A percentile compares a stretch with the other conserved stretches of the same genome.
phyloP scores from a whole-genome alignment of 495 filamentous ascomycete genomes.

The Alectoria sarmentosa region DNA sequence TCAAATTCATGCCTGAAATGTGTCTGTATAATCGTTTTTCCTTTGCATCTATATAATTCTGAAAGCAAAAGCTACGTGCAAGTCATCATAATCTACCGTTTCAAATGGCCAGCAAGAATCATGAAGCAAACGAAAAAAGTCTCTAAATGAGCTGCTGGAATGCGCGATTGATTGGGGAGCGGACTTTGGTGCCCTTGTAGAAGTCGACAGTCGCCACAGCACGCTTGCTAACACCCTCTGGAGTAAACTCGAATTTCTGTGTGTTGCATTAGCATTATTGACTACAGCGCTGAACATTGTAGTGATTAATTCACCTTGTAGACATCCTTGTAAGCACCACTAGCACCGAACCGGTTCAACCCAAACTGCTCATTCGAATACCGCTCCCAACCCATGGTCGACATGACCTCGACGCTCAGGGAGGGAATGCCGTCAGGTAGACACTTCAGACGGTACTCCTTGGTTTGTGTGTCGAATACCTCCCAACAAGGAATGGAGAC shows the following conservation, averaged over 20 bases:
- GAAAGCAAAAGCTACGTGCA: not conserved
- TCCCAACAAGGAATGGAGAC: conserved; percentile 96
- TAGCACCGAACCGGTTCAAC: conserved; percentile 96
- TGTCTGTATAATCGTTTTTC: not conserved
- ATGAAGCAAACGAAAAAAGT: not conserved
- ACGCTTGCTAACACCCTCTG: conserved; percentile 92
- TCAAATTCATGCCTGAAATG: not conserved
- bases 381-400: conserved; percentile 92
- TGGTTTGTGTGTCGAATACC: conserved; percentile 89
- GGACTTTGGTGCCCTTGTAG: conserved; percentile 88
- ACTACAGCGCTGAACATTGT: not conserved
- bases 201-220: conserved; percentile 85
- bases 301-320: conserved; percentile 63
- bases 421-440: conserved; percentile 93
- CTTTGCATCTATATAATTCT: conserved; percentile 1
- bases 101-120: not conserved
- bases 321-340: conserved; percentile 93
- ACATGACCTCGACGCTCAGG: conserved; percentile 89
- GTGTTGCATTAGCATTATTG: conserved; percentile 30
- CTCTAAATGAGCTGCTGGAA: conserved; percentile 75
- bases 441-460: conserved; percentile 86
- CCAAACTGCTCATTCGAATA: conserved; percentile 99
- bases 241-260: conserved; percentile 98
- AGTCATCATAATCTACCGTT: conserved; percentile 1
- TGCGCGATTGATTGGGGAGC: conserved; percentile 92